Base-by-base conservation (phyloP, 2,329 filamentous ascomycete genomes). In the Nannizzia gypsea region DNA sequence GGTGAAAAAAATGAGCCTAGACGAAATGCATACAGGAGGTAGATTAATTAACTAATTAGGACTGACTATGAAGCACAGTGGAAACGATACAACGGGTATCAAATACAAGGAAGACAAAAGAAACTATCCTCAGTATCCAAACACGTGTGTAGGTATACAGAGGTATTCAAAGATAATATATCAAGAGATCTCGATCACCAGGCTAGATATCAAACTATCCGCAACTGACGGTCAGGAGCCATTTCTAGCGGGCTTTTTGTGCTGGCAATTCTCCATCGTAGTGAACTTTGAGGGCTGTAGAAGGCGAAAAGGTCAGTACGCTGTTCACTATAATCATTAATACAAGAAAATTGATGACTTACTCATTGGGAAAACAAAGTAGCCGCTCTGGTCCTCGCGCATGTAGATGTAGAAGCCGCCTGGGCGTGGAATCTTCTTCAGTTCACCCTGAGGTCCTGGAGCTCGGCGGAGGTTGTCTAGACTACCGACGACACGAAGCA, bases 371-470 rank as follows among this genome's bases (percentile, higher is more conserved):
- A 79, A 75, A 13, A 69, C 69, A 15, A 79, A 71, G 54, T 74
- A 75, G 0, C 76, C 78, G 74, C 78, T 79, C 63, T 73, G 77
- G 52, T 79, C 77, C 60, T 78, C 78, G 20, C 79, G 71, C 59
- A 77, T 79, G 6, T 70, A 71, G 63, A 73, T 74, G 75, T 84
- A 83, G 67, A 63, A 77, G 71, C 0, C 67, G 64, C 8, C 61
- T 52, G 46, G 65, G 26, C 60, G 42, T 69, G 64, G 89, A 84
- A 80, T 74, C 0, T 72, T 76, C 71, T 78, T 78, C 62, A 78
- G 72, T 54, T 67, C 59, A 1, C 77, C 78, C 73, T 78, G 78
- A 55, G 70, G 69, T 0, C 76, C 77, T 0, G 76, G 76, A 0
- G 77, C 77, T 0, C 74, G 74, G 5, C 77, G 75, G 1, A 80